Conservation (phyloP, 768 basidiomycete genomes). For the Leucosporidium yakuticum region DNA sequence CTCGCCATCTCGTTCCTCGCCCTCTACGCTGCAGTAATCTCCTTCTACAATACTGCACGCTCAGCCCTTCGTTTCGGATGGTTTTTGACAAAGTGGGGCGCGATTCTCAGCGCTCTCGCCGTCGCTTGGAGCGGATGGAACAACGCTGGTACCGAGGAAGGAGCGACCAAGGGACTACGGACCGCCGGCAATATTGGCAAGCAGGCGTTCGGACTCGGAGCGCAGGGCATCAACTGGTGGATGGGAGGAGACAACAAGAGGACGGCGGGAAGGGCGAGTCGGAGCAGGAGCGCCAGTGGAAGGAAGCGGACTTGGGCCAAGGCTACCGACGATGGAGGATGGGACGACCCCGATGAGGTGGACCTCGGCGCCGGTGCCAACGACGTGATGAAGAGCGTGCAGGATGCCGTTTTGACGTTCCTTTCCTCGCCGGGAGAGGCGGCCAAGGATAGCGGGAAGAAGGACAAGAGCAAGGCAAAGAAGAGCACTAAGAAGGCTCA, state of each 20-base stretch:
- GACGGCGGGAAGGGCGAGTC: not conserved
- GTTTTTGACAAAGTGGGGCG: slow-evolving; percentile 29
- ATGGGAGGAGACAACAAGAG: not conserved
- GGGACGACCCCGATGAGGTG: slow-evolving; percentile 13
- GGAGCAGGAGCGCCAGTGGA: slow-evolving; percentile 1
- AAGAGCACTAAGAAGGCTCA: too few relatives aligned
- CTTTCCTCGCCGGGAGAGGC: not conserved
- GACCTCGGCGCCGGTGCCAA: slow-evolving; percentile 2
- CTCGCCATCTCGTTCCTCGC: slow-evolving; percentile 27
- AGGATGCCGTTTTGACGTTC: not conserved
- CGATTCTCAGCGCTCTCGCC: slow-evolving; percentile 9
- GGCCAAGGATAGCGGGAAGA: slow-evolving; percentile 16
- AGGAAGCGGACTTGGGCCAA: not conserved
- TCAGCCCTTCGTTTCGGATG: slow-evolving; percentile 22
- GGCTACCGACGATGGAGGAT: slow-evolving; percentile 8
- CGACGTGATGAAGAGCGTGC: not conserved
- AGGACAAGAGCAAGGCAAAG: not conserved
- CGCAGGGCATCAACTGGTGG: slow-evolving; percentile 18
- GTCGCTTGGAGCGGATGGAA: slow-evolving; percentile 13
- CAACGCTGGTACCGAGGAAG: slow-evolving; percentile 15
- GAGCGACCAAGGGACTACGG: slow-evolving; percentile 10
- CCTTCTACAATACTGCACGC: slow-evolving; percentile 19
- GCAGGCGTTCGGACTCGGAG: slow-evolving; percentile 9
- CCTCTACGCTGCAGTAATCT: slow-evolving; percentile 28
- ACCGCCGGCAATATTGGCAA: slow-evolving; percentile 2